phyloP scores from a whole-genome alignment of 106 monocot species.

The Dendrobium huoshanense region DNA sequence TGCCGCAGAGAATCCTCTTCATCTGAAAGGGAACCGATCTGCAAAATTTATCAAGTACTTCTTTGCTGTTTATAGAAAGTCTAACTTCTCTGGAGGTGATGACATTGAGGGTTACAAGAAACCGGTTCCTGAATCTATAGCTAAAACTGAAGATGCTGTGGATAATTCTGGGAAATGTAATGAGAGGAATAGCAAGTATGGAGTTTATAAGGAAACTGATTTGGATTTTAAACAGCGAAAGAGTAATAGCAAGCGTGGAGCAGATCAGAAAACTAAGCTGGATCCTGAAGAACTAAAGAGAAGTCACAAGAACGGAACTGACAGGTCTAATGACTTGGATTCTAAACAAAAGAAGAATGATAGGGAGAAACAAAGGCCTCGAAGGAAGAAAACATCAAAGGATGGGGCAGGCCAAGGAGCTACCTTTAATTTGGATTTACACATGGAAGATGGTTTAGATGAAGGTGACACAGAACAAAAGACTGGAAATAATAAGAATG shows the following conservation, averaged over 20 bases:
- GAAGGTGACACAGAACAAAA: neutral
- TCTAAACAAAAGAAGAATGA: neutral
- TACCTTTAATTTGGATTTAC: neutral
- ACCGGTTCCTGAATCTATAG: neutral
- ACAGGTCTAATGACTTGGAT: neutral
- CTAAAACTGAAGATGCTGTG: slow-evolving; percentile 3
- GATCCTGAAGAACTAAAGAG: neutral
- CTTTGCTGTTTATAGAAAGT: slow-evolving; percentile 4
- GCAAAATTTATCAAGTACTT: slow-evolving; percentile 1
- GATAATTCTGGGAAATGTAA: neutral
- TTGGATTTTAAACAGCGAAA: neutral
- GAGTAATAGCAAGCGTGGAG: neutral
- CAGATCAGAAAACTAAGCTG: neutral
- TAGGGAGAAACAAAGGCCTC: neutral
- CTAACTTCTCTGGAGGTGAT: neutral
- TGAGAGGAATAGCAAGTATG: neutral
- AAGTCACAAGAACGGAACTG: neutral
- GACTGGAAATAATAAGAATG: neutral
- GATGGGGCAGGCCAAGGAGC: neutral
- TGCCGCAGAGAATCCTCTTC: slow-evolving; percentile 4
- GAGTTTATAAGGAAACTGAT: neutral
- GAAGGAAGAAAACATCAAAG: neutral
- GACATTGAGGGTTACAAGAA: slow-evolving; percentile 4
- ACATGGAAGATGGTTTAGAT: neutral
- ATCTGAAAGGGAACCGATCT: neutral